Base-by-base conservation (phyloP, 441 rosid genomes). In the Gossypium aridum region DNA sequence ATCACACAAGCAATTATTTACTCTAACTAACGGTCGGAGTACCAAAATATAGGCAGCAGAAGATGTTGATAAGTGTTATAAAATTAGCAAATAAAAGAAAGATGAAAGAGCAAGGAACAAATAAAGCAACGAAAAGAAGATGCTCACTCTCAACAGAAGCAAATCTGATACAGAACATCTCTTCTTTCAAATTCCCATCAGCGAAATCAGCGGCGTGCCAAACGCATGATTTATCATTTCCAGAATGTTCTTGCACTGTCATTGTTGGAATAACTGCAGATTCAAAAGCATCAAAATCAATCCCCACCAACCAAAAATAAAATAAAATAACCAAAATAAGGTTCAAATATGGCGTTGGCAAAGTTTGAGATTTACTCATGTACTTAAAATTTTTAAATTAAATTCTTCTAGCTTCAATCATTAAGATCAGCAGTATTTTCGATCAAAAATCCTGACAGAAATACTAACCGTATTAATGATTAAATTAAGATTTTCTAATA, bases 161-260 rank as follows among this genome's bases (percentile, higher is more conserved):
- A 72, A 89, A 89, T 81, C 93, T 80, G 39, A 89, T 84, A 76
- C 89, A 85, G 83, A 89, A 88, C 39, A 83, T 62, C 76, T 89
- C 93, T 56, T 85, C 80, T 80, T 89, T 89, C 75, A 89, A 74
- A 77, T 89, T 89, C 60, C 89, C 93, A 74, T 88, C 93, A 12
- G 91, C 90, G 62, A 85, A 89, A 80, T 88, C 92, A 28, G 85
- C 16, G 0, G 92, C 92, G 13, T 86, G 90, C 91, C 93, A 89
- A 9, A 88, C 86, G 64, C 92, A 89, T 4, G 91, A 89, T 79
- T 89, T 89, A 9, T 89, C 92, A 19, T 89, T 89, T 54, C 90
- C 93, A 14, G 82, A 75, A 43, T 89, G 93, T 72, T 86, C 92
- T 80, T 89, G 92, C 64, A 88, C 88, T 0, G 82, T 51, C 90